Evolutionary conservation across 179 eudicot genomes (phyloP).

Genomic region (Silene coronaria): DNA sequence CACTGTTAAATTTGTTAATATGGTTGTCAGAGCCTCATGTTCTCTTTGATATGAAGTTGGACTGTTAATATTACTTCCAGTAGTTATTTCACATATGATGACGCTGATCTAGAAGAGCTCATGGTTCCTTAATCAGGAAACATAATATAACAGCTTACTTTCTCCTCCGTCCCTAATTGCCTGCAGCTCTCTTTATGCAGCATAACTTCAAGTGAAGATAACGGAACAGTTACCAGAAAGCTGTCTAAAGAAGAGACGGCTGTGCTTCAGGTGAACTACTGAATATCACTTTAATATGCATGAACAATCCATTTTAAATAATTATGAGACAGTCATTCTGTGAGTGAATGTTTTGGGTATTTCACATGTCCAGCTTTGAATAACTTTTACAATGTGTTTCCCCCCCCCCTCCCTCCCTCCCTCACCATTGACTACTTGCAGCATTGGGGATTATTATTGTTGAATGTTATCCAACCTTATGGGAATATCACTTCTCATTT

Average conservation of each 20-base stretch:
- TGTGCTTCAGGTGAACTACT: conserved; percentile 54
- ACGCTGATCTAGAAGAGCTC: not conserved
- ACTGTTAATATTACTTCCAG: not conserved
- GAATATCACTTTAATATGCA: not conserved
- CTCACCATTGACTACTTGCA: too few species aligned
- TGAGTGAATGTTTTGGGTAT: not conserved
- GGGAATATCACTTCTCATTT: not conserved
- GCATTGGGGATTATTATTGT: too few species aligned
- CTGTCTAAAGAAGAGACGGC: conserved; percentile 64
- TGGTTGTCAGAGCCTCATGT: conserved; percentile 1
- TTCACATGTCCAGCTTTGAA: not conserved
- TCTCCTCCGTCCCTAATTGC: not conserved
- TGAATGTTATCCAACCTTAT: not conserved
- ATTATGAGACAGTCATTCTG: not conserved
- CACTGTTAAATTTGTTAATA: not conserved
- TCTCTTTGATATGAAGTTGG: not conserved
- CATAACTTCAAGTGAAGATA: conserved; percentile 49
- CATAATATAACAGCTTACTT: not conserved
- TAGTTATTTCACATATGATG: not conserved
- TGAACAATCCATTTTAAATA: not conserved
- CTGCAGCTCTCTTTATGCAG: conserved; percentile 30
- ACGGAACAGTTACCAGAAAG: conserved; percentile 31
- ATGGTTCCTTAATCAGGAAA: not conserved
- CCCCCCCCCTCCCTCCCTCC: too few species aligned
- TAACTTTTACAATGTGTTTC: not conserved